Evolutionary conservation across 2,329 filamentous ascomycete genomes (phyloP).

Genomic region (Exophiala dermatitidis): DNA sequence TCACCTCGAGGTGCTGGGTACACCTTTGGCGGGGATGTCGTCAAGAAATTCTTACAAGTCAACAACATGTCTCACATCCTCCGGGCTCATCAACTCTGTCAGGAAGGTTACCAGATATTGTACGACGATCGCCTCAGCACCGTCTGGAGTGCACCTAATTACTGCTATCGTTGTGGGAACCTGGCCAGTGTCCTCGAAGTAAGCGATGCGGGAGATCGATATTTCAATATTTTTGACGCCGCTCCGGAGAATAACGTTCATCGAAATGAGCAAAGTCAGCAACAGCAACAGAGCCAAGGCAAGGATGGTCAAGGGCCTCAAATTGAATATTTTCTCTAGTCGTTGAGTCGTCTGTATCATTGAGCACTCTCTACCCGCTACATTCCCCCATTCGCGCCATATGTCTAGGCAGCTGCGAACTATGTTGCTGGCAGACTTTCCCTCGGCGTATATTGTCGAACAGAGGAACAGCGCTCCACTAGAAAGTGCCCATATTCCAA

Average conservation of each 20-base stretch:
- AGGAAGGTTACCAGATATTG: conserved; percentile 94
- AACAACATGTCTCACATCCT: conserved; percentile 98
- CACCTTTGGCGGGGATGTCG: conserved; percentile 94
- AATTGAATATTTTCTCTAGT: conserved; percentile 59
- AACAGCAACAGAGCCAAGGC: conserved; percentile 41
- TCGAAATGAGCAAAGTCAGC: conserved; percentile 69
- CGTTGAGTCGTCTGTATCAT: conserved; percentile 5
- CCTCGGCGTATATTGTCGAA: background rate
- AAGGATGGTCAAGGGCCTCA: conserved; percentile 65
- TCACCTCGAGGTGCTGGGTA: conserved; percentile 91
- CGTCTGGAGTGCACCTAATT: conserved; percentile 96
- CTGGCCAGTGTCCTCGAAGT: conserved; percentile 96
- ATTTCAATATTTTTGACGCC: conserved; percentile 96
- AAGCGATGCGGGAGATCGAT: conserved; percentile 82
- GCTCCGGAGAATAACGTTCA: conserved; percentile 91
- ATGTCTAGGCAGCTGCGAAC: background rate
- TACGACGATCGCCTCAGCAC: conserved; percentile 93
- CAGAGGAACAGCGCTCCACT: background rate
- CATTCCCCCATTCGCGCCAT: background rate
- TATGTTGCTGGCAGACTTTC: background rate
- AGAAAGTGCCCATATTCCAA: background rate
- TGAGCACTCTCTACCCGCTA: background rate
- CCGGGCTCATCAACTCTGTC: conserved; percentile 94
- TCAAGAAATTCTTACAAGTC: conserved; percentile 95
- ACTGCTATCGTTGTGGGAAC: conserved; percentile 93